These are phyloP conservation scores for Blastocystis sp. DNA, from an alignment of 352 stramenopile species.

Conservation along the genomic window DNA sequence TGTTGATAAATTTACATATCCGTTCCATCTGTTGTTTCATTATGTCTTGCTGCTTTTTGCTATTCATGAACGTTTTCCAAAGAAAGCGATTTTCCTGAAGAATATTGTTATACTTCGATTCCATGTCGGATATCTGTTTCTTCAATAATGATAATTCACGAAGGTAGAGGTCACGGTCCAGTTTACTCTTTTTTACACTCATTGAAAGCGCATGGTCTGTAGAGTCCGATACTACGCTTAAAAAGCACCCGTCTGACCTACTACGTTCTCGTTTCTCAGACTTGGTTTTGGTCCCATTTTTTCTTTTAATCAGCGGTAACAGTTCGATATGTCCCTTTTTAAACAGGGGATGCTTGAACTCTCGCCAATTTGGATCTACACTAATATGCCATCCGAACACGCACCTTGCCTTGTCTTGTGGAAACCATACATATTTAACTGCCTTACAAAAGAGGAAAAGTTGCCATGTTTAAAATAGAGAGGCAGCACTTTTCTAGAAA, in stretches of 20 bases:
- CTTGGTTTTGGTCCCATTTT: conserved; percentile 38
- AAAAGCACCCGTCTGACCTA: neutral
- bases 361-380: conserved; percentile 60
- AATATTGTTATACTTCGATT: conserved; percentile 50
- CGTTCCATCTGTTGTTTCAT: conserved; percentile 61
- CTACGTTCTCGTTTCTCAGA: conserved; percentile 27
- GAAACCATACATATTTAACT: conserved; percentile 84
- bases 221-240: neutral
- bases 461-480: conserved; percentile 84
- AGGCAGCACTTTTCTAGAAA: conserved; percentile 78
- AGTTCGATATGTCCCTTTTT: conserved; percentile 51
- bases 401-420: conserved; percentile 67
- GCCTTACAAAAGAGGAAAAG: conserved; percentile 82
- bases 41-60: conserved; percentile 51
- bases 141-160: conserved; percentile 36
- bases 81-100: conserved; percentile 42
- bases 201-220: conserved; percentile 9
- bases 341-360: conserved; percentile 60
- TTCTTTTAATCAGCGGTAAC: conserved; percentile 44
- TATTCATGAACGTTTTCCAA: conserved; percentile 55
- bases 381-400: neutral
- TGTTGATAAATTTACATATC: conserved; percentile 43
- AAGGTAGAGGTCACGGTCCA: conserved; percentile 28
- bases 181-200: conserved; percentile 52
- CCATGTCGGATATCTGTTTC: conserved; percentile 54